Base-by-base conservation (phyloP, 306 rosid genomes). In the Gastrolobium villosum region DNA sequence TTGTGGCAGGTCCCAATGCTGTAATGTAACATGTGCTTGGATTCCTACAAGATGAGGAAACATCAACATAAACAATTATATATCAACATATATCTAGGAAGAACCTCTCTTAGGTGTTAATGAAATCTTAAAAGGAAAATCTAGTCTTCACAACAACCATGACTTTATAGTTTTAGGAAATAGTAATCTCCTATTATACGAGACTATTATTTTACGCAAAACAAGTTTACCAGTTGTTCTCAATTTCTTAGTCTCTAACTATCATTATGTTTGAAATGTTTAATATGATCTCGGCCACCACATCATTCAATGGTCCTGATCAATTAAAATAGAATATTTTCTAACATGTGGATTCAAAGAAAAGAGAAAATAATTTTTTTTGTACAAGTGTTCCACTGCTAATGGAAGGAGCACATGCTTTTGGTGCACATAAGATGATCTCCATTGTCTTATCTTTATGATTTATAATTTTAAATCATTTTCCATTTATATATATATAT, bases 1-100 rank as follows among this genome's bases (percentile, higher is more conserved):
- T 65, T 92, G 96, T 34, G 97, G 97, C 26, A 85, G 68, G 78
- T 90, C 97, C 59, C 46, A 49, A 45, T 92, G 91, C 57, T 81
- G 62, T 56, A 92, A 36, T 44, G 97, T 88, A 46, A 92, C 85
- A 90, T 92, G 98, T 54, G 98, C 88, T 65, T 94, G 80, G 70
- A 94, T 91, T 77, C 94, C 98, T 91, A 67, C 65, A 78, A 50
- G 5, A 36, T 52, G 5, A 6, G 15, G 55, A 45, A 45, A 40
- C 35, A 50, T 41, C 35, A 61, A 57, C 9, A 32, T 69, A 30
- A 31, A 5, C 4, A 48, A 45, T 48, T 5, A 50, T 8, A 50
- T n/a, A 39, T 31, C 6, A 65, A 52, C 26, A 15, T 7, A 66
- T 32, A 79, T 68, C 57, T 60, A 30, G 61, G 61, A 46, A 28